Evolutionary conservation across 1,284 basidiomycete species (phyloP).

Genomic region (Tremellales sp.): DNA sequence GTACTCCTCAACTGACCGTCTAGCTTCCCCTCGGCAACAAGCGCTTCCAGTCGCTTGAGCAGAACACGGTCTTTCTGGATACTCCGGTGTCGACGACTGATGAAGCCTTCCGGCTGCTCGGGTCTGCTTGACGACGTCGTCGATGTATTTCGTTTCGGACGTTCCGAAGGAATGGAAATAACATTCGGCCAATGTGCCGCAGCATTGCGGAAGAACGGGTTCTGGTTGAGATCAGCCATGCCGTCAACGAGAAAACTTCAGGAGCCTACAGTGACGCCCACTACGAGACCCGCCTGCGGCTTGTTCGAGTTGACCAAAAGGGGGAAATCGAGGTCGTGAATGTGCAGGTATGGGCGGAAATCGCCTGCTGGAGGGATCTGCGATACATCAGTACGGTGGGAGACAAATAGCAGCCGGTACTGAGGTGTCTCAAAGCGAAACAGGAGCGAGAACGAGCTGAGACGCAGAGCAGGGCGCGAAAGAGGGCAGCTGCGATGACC

Average conservation of each 20-base stretch:
- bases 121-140: slow-evolving; percentile 7
- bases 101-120: slow-evolving; percentile 65
- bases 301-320: slow-evolving; percentile 74
- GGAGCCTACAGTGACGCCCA: slow-evolving; percentile 68
- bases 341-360: slow-evolving; percentile 89
- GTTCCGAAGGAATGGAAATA: slow-evolving; percentile 41
- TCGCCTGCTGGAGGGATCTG: slow-evolving; percentile 81
- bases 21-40: slow-evolving; percentile 41
- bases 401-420: too few relatives aligned
- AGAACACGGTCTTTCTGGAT: slow-evolving; percentile 77
- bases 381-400: too few relatives aligned
- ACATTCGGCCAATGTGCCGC: slow-evolving; percentile 92
- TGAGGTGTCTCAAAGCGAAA: too few relatives aligned
- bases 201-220: slow-evolving; percentile 84
- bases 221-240: slow-evolving; percentile 42
- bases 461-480: slow-evolving; percentile 3
- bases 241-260: slow-evolving; percentile 8
- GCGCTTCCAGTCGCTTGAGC: slow-evolving; percentile 50
- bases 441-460: slow-evolving; percentile 2
- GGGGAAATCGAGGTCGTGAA: slow-evolving; percentile 83
- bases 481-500: background rate
- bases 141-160: slow-evolving; percentile 19
- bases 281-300: slow-evolving; percentile 74
- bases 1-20: slow-evolving; percentile 30
- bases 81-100: slow-evolving; percentile 74